Evolutionary conservation across 495 filamentous ascomycete species (phyloP).

Genomic region (Terfezia boudieri): DNA sequence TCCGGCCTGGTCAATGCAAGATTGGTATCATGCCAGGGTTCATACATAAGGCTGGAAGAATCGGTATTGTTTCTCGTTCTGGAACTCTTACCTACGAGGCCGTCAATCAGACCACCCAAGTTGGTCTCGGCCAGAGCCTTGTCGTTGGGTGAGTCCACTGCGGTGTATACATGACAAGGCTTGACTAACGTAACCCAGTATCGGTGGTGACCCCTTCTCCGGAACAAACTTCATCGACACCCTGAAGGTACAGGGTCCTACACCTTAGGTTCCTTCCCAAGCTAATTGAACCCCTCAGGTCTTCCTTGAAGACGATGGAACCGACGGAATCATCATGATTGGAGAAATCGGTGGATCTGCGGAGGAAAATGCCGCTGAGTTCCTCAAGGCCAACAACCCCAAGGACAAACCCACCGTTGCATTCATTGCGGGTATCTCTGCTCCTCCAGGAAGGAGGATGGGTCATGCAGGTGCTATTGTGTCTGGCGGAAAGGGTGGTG

Average conservation of each 20-base stretch:
- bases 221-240: conserved; percentile 99
- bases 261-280: too few relatives aligned
- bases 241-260: conserved; percentile 29
- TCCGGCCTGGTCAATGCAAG: conserved; percentile 95
- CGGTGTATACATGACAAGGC: too few relatives aligned
- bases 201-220: conserved; percentile 95
- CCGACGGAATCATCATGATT: conserved; percentile 99
- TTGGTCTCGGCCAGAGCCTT: conserved; percentile 88
- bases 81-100: conserved; percentile 98
- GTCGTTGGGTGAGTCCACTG: conserved; percentile 37
- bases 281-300: conserved; percentile 22
- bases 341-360: conserved; percentile 95
- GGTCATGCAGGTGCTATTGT: conserved; percentile 95
- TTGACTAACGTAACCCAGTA: conserved; percentile 24
- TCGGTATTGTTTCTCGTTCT: conserved; percentile 95
- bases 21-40: conserved; percentile 99
- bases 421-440: conserved; percentile 97
- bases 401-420: conserved; percentile 86
- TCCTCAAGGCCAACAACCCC: conserved; percentile 74
- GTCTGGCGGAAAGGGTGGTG: conserved; percentile 87
- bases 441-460: conserved; percentile 90
- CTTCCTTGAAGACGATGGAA: conserved; percentile 89
- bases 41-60: conserved; percentile 97
- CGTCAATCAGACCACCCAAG: conserved; percentile 96
- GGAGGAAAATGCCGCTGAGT: conserved; percentile 94